Percentiles rank a stretch among this genome's conserved stretches.
phyloP scores from a whole-genome alignment of 140 eudicot genomes.

The Stevia rebaudiana region DNA sequence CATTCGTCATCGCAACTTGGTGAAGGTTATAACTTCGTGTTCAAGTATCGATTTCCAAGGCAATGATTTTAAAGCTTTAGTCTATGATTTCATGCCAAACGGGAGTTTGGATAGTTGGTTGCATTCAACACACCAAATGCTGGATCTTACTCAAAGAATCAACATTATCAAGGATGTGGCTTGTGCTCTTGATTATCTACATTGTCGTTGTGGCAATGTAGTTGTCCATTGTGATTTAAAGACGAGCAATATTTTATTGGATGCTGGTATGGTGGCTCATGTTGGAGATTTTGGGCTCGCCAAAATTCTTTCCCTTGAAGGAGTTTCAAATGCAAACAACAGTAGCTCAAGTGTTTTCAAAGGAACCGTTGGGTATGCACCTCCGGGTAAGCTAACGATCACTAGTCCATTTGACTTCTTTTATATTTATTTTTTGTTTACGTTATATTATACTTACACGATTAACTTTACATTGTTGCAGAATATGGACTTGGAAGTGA shows the following conservation, averaged over 20 bases:
- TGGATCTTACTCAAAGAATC: constrained; percentile 33
- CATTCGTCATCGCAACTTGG: constrained; percentile 35
- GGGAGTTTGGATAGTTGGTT: constrained; percentile 48
- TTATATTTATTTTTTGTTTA: neutral
- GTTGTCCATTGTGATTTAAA: constrained; percentile 45
- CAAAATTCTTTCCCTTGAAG: constrained; percentile 20
- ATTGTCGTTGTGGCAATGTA: constrained; percentile 16
- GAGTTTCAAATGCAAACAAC: constrained; percentile 8
- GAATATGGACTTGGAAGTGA: constrained; percentile 36
- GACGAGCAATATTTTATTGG: constrained; percentile 40
- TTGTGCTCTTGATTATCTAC: constrained; percentile 39
- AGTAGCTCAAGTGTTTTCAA: constrained; percentile 33
- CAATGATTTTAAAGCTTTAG: constrained; percentile 44
- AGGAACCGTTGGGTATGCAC: constrained; percentile 46
- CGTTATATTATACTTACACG: neutral
- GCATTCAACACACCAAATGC: constrained; percentile 25
- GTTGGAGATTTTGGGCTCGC: constrained; percentile 44
- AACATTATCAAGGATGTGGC: constrained; percentile 41
- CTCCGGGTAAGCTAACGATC: constrained; percentile 31
- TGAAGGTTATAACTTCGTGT: constrained; percentile 32
- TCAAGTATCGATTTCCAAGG: constrained; percentile 33
- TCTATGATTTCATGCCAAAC: constrained; percentile 43
- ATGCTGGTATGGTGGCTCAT: constrained; percentile 36
- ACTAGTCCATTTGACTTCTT: neutral
- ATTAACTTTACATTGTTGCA: neutral